A percentile compares a stretch with the other conserved stretches of the same genome.
phyloP scores from a whole-genome alignment of 2,329 filamentous ascomycete species.

The Phialophora macrospora region DNA sequence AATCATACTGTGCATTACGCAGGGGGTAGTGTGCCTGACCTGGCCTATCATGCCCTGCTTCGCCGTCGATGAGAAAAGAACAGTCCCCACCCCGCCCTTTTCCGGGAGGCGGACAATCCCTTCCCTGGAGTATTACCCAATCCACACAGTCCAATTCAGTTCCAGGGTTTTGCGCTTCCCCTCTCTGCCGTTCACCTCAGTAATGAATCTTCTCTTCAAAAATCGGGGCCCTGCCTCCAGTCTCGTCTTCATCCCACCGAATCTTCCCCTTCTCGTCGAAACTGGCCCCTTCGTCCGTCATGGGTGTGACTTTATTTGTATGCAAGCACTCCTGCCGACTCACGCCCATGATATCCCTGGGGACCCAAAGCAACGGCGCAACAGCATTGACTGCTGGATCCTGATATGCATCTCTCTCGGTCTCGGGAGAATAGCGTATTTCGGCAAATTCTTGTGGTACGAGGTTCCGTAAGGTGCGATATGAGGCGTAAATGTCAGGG shows the following conservation, averaged over 20 bases:
- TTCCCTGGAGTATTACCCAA: background rate
- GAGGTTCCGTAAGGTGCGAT: slow-evolving; percentile 69
- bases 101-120: background rate
- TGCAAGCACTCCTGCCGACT: slow-evolving; percentile 77
- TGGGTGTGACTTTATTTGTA: slow-evolving; percentile 71
- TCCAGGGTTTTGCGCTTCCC: background rate
- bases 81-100: background rate
- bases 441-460: slow-evolving; percentile 64
- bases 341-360: slow-evolving; percentile 73
- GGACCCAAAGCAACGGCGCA: slow-evolving; percentile 81
- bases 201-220: slow-evolving; percentile 63
- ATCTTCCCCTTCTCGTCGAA: slow-evolving; percentile 73
- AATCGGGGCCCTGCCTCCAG: slow-evolving; percentile 60
- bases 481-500: slow-evolving; percentile 77
- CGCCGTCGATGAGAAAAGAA: background rate
- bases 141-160: background rate
- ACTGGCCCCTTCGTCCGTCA: slow-evolving; percentile 77
- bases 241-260: slow-evolving; percentile 60
- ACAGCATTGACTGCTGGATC: slow-evolving; percentile 70
- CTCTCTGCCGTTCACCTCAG: slow-evolving; percentile 38
- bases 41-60: background rate
- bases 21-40: background rate
- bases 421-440: slow-evolving; percentile 65
- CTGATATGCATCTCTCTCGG: slow-evolving; percentile 71
- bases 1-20: background rate